phyloP scores from a whole-genome alignment of 129 eudicot species.

The Saussurea involucrata region DNA sequence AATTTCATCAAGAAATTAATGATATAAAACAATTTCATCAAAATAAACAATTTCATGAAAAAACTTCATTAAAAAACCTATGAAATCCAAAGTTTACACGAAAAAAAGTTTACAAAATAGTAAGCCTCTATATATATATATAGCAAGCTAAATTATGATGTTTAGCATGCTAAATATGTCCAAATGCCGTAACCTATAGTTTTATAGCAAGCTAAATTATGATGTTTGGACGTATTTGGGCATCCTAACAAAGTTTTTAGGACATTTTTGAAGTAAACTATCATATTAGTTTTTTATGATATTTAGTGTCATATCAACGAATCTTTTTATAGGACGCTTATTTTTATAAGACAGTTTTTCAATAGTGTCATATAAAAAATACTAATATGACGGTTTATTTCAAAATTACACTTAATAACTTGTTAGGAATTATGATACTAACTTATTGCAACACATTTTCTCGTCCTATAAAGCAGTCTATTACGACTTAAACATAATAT shows the following conservation, averaged over 20 bases:
- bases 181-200: neutral
- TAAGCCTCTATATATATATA: neutral
- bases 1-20: no score
- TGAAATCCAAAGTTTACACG: no score
- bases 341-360: neutral
- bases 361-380: no score
- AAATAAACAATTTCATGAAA: no score
- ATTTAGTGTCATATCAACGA: neutral
- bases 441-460: neutral
- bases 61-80: no score
- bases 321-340: neutral
- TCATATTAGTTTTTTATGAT: no score
- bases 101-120: no score
- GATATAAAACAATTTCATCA: no score
- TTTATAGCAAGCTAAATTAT: neutral
- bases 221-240: neutral
- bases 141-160: no score
- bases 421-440: neutral
- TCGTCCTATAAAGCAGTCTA: neutral
- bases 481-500: neutral
- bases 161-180: neutral
- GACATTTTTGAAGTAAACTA: neutral
- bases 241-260: neutral
- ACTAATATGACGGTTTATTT: neutral
- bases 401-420: neutral